Conservation (phyloP, 2,329 filamentous ascomycete genomes). For the Waltergamsia citrina region DNA sequence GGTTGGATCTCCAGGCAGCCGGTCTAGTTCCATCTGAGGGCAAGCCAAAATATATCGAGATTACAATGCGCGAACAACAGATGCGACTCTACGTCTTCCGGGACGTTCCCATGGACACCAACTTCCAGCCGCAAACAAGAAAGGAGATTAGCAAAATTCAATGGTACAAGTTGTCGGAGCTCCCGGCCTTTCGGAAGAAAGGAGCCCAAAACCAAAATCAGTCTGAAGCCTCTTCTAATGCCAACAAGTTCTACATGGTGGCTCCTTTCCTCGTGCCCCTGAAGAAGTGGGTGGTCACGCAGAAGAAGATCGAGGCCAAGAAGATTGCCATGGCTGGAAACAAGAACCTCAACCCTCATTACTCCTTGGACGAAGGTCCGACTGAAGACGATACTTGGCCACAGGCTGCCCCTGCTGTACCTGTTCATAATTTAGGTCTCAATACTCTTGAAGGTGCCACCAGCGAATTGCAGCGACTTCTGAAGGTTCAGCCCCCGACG, state of each 20-base stretch:
- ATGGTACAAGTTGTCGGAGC: slow-evolving; percentile 85
- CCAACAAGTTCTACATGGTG: slow-evolving; percentile 96
- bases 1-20: slow-evolving; percentile 69
- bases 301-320: slow-evolving; percentile 60
- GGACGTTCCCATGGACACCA: slow-evolving; percentile 74
- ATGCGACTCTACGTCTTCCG: slow-evolving; percentile 89
- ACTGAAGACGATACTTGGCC: slow-evolving; percentile 53
- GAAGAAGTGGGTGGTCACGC: slow-evolving; percentile 83
- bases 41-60: slow-evolving; percentile 74
- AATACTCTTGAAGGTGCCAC: slow-evolving; percentile 41
- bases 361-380: slow-evolving; percentile 40
- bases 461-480: slow-evolving; percentile 40
- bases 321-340: slow-evolving; percentile 30
- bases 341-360: slow-evolving; percentile 29
- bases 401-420: slow-evolving; percentile 21
- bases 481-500: slow-evolving; percentile 45
- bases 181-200: slow-evolving; percentile 74
- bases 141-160: slow-evolving; percentile 97
- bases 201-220: slow-evolving; percentile 30
- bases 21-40: slow-evolving; percentile 65
- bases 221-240: slow-evolving; percentile 40
- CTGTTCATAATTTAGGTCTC: slow-evolving; percentile 23
- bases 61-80: slow-evolving; percentile 87
- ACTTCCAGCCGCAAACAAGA: slow-evolving; percentile 81
- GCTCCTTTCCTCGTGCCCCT: slow-evolving; percentile 80